Evolutionary conservation across 805 yeast genomes (phyloP).

Genomic region (Sugiyamaella boreocaroliniensis): DNA sequence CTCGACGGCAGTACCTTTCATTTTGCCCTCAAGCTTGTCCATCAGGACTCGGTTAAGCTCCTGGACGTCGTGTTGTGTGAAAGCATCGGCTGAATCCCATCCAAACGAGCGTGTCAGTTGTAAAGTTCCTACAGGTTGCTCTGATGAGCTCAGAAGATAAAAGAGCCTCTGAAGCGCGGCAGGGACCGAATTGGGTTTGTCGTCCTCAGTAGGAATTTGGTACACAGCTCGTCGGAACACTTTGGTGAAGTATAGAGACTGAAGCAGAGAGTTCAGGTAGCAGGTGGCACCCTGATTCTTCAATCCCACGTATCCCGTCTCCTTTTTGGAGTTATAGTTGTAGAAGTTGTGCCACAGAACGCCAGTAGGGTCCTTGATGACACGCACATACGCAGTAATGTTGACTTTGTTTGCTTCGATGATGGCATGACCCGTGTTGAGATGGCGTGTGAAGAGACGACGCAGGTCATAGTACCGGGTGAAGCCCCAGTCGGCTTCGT

Average conservation of each 20-base stretch:
- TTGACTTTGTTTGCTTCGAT: conserved; percentile 51
- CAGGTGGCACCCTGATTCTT: conserved; percentile 98
- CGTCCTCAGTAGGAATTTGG: conserved; percentile 74
- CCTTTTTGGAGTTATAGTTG: conserved; percentile 73
- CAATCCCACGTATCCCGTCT: conserved; percentile 87
- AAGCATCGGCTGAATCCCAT: conserved; percentile 93
- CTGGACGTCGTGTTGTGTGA: conserved; percentile 97
- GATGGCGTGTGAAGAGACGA: conserved; percentile 35
- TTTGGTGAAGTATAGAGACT: conserved; percentile 82
- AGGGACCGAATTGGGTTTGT: conserved; percentile 59
- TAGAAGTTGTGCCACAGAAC: conserved; percentile 86
- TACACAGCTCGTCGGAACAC: conserved; percentile 79
- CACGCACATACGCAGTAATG: conserved; percentile 68
- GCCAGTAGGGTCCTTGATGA: conserved; percentile 85
- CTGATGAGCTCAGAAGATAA: conserved; percentile 67
- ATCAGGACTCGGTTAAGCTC: conserved; percentile 90
- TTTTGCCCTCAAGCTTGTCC: conserved; percentile 85
- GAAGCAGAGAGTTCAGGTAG: conserved; percentile 85
- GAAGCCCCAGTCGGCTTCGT: conserved; percentile 95
- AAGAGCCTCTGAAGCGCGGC: conserved; percentile 83
- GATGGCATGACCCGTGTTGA: conserved; percentile 34
- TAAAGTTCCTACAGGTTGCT: conserved; percentile 71
- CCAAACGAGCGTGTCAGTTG: conserved; percentile 91
- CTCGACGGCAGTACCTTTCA: conserved; percentile 82
- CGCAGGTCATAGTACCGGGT: conserved; percentile 61